phyloP scores from a whole-genome alignment of 2,329 filamentous ascomycete genomes.

The Stagonosporopsis tanaceti region DNA sequence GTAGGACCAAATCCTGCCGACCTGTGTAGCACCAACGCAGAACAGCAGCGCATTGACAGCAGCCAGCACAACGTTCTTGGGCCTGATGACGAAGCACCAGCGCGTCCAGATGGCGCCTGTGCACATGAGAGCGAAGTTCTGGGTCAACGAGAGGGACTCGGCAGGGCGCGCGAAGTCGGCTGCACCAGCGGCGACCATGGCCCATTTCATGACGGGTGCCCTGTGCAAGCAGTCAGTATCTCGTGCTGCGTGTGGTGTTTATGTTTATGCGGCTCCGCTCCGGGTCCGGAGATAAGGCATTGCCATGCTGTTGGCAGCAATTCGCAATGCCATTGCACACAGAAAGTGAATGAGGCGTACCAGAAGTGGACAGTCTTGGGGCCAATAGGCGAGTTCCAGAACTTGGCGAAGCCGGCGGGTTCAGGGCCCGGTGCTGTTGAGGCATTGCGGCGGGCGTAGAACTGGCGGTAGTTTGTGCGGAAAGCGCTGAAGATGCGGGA shows the following conservation, averaged over 20 bases:
- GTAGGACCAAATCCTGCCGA: constrained; percentile 76
- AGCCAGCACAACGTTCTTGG: constrained; percentile 89
- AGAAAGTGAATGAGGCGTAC: constrained; percentile 58
- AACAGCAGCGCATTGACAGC: constrained; percentile 99
- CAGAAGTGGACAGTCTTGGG: constrained; percentile 94
- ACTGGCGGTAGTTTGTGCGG: constrained; percentile 59
- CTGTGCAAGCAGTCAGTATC: constrained; percentile 53
- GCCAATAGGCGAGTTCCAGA: constrained; percentile 63
- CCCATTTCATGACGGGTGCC: constrained; percentile 97
- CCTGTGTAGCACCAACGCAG: constrained; percentile 83
- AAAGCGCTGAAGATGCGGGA: constrained; percentile 65
- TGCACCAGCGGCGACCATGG: constrained; percentile 88
- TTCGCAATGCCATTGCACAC: background rate
- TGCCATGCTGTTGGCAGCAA: background rate
- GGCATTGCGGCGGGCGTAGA: constrained; percentile 69
- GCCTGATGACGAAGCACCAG: constrained; percentile 98
- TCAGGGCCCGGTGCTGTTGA: constrained; percentile 68
- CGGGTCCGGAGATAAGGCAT: constrained; percentile 4
- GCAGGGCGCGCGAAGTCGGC: constrained; percentile 91
- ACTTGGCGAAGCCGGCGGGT: constrained; percentile 70
- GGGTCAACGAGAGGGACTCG: constrained; percentile 89
- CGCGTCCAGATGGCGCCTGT: constrained; percentile 98
- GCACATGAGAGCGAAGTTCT: constrained; percentile 87
- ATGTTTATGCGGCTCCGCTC: background rate
- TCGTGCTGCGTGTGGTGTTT: background rate